Percentiles rank a stretch among this genome's conserved stretches.
These are phyloP conservation scores for Prunus dulcis DNA, from an alignment of 306 rosid species.

Conservation along the genomic window DNA sequence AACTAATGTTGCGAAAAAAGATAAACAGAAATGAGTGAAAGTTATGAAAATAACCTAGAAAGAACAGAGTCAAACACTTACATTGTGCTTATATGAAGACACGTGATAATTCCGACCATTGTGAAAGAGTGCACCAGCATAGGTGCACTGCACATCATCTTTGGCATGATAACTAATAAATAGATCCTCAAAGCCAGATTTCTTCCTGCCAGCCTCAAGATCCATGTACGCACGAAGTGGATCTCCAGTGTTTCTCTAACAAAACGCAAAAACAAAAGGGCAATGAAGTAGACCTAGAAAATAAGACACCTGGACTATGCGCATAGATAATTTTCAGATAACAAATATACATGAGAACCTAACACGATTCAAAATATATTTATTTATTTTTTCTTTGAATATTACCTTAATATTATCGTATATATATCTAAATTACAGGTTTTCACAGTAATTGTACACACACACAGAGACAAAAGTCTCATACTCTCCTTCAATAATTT, in stretches of 20 bases:
- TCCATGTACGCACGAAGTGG: slow-evolving; percentile 89
- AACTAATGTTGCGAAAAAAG: not conserved
- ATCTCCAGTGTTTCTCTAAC: slow-evolving; percentile 65
- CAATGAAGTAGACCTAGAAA: slow-evolving; percentile 19
- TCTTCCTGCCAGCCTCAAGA: slow-evolving; percentile 80
- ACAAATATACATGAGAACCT: not conserved
- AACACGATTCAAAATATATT: too few species aligned
- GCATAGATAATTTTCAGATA: not conserved
- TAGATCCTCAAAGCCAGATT: slow-evolving; percentile 76
- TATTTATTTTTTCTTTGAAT: too few species aligned
- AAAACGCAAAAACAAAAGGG: slow-evolving; percentile 15
- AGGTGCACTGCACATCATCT: slow-evolving; percentile 87
- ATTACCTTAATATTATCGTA: too few species aligned
- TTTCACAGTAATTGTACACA: too few species aligned
- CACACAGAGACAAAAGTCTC: too few species aligned
- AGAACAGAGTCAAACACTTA: slow-evolving; percentile 29
- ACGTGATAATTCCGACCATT: slow-evolving; percentile 72
- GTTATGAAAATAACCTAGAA: not conserved
- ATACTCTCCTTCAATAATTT: too few species aligned
- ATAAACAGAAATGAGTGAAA: not conserved
- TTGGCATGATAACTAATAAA: slow-evolving; percentile 80
- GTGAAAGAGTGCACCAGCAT: slow-evolving; percentile 91
- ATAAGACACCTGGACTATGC: not conserved
- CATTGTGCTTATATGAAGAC: slow-evolving; percentile 55
- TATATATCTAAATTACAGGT: too few species aligned